Conservation (phyloP, 2,329 filamentous ascomycete genomes). For the Trichophyton schoenleinii region DNA sequence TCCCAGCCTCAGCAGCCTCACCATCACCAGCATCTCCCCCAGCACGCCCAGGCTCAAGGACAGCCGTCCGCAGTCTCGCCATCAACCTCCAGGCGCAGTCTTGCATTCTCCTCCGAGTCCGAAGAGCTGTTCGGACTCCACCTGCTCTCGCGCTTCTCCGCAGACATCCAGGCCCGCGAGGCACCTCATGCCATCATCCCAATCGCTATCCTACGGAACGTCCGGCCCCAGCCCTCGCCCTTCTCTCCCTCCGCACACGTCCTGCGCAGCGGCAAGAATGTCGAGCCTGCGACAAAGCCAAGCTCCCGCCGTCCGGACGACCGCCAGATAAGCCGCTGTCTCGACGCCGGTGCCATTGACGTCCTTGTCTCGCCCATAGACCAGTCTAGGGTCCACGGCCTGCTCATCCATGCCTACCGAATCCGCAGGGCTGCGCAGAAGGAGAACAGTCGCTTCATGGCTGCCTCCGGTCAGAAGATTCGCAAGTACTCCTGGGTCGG, state of each 20-base stretch:
- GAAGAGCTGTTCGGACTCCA: conserved; percentile 38
- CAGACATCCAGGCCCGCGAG: conserved; percentile 40
- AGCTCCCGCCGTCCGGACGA: conserved; percentile 26
- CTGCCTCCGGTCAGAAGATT: conserved; percentile 55
- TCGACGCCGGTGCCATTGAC: conserved; percentile 78
- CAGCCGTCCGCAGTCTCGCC: conserved; percentile 21
- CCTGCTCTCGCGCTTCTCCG: conserved; percentile 36
- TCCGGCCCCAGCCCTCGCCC: conserved; percentile 16
- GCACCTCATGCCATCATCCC: conserved; percentile 39
- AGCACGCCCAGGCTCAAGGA: too few species aligned
- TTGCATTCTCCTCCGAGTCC: conserved; percentile 33
- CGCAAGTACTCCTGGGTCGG: conserved; percentile 89
- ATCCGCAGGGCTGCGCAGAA: conserved; percentile 62
- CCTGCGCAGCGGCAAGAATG: background rate
- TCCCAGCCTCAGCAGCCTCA: conserved; percentile 15
- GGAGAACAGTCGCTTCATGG: conserved; percentile 53
- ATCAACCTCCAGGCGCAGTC: conserved; percentile 23
- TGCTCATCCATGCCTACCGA: conserved; percentile 74
- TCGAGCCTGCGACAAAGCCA: background rate
- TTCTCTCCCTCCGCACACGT: conserved; percentile 12
- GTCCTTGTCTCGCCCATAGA: conserved; percentile 71
- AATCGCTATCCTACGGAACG: conserved; percentile 34
- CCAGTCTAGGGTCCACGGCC: conserved; percentile 56
- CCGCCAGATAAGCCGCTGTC: conserved; percentile 52
- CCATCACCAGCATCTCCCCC: conserved; percentile 1